Evolutionary conservation across 2,329 filamentous ascomycete species (phyloP), one percentile per base, ranked within the genome.

Genomic region (Ophiostoma novo-ulmi): DNA sequence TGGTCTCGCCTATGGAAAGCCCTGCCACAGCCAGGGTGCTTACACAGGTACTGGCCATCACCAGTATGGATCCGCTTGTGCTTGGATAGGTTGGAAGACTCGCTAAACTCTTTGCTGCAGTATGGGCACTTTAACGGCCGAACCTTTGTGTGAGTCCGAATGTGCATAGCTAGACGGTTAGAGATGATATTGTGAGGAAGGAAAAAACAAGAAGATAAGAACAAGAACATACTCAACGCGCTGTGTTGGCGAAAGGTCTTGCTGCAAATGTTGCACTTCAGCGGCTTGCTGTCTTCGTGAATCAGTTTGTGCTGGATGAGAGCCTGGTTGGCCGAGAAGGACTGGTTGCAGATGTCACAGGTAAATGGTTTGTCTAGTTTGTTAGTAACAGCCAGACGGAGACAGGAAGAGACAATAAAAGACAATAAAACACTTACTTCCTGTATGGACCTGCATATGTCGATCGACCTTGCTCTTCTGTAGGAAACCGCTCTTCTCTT

Each of bases 201-300:
- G 20, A 52, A 4, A 13, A 26, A 3, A 41, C 13, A 39, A 17
- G 20, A 41, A 39, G 8, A 8, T 13, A 14, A 2, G 3, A 13
- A 20, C 17, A 35, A 35, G 7, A 20, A 80, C 84, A 75, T 83
- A 89, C 87, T 90, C 31, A 89, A 80, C 31, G 88, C 88, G 73
- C 87, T 89, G 73, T 90, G 88, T 73, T 90, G 88, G 69, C 89
- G 87, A 75, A 91, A 91, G 0, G 81, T 80, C 76, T 87, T 88
- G 31, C 77, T 79, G 73, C 88, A 89, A 48, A 81, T 82, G 3
- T 77, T 75, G 76, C 89, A 91, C 58, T 82, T 79, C 78, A 87
- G 89, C 36, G 89, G 88, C 73, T 86, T 89, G 72, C 87, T 85
- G 55, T 88, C 87, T 0, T 88, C 89, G 75, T 92, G 89, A 1